Evolutionary conservation across 805 yeast genomes (phyloP).

Genomic region (Clavispora phyllophila): DNA sequence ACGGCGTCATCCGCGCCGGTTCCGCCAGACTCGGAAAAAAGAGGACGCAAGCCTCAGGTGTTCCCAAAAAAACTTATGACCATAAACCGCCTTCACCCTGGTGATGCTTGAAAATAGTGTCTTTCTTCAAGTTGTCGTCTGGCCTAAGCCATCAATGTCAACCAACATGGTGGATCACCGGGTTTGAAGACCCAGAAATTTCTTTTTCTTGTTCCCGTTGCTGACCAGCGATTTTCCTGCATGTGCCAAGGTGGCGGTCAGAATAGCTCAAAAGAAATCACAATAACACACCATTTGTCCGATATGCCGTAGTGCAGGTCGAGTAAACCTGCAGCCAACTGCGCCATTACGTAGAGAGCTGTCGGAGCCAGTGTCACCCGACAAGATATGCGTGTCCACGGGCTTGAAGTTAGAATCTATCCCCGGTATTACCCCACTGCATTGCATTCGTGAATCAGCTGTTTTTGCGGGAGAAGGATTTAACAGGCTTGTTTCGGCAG

Average conservation of each 20-base stretch:
- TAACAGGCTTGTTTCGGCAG: too few relatives aligned
- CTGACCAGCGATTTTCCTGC: not conserved
- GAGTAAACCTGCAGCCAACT: not conserved
- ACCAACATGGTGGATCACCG: too few relatives aligned
- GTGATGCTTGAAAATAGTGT: too few relatives aligned
- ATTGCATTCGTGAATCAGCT: not conserved
- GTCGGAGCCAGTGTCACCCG: not conserved
- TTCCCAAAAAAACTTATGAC: too few relatives aligned
- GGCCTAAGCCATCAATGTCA: too few relatives aligned
- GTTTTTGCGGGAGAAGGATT: not conserved
- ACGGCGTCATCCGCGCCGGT: not conserved
- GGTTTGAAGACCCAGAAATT: not conserved
- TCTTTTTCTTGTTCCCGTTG: not conserved
- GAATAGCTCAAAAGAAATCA: not conserved
- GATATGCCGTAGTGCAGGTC: not conserved
- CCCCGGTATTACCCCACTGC: not conserved
- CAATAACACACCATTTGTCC: not conserved
- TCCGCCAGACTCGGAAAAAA: not conserved
- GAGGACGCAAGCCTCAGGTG: not conserved
- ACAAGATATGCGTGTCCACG: not conserved
- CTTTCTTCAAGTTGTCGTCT: too few relatives aligned
- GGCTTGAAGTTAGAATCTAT: not conserved
- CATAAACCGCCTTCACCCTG: too few relatives aligned
- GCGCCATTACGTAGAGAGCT: not conserved
- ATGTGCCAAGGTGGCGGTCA: not conserved